Evolutionary conservation across 2,329 filamentous ascomycete species (phyloP).

Genomic region (Aureobasidium sp.): DNA sequence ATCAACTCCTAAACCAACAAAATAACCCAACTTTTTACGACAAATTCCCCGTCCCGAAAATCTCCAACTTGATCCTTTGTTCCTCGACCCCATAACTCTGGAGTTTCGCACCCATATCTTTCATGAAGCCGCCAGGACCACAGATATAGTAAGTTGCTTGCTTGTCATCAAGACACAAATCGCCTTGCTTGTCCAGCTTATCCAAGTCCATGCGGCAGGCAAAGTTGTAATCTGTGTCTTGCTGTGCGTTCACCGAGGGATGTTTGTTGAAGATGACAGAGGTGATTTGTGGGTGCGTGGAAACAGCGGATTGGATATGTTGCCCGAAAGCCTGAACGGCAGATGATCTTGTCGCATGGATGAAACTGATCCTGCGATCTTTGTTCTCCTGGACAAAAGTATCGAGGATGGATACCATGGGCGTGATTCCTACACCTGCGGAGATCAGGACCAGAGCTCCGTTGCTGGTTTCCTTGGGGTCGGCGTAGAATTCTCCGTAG

Average conservation of each 20-base stretch:
- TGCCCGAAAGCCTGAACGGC: conserved; percentile 49
- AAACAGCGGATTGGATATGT: conserved; percentile 33
- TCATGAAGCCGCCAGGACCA: conserved; percentile 65
- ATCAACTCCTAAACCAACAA: background rate
- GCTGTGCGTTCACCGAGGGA: conserved; percentile 39
- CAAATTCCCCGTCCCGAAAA: conserved; percentile 15
- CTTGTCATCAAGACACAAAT: conserved; percentile 50
- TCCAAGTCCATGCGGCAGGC: conserved; percentile 53
- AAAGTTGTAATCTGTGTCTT: conserved; percentile 54
- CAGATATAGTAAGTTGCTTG: conserved; percentile 64
- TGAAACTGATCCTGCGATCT: conserved; percentile 51
- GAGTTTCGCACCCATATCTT: conserved; percentile 48
- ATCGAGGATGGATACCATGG: conserved; percentile 60
- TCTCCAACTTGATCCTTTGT: conserved; percentile 58
- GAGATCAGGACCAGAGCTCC: conserved; percentile 59
- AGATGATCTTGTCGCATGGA: conserved; percentile 52
- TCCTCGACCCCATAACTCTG: conserved; percentile 48
- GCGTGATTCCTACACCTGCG: conserved; percentile 62
- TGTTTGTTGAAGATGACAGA: conserved; percentile 53
- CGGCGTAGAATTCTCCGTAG: conserved; percentile 53
- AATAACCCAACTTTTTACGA: background rate
- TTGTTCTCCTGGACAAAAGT: conserved; percentile 35
- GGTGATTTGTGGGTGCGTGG: conserved; percentile 31
- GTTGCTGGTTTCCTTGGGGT: conserved; percentile 38
- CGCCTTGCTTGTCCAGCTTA: conserved; percentile 44